Conservation (phyloP, 768 basidiomycete species). For the Agaricus blazei region DNA sequence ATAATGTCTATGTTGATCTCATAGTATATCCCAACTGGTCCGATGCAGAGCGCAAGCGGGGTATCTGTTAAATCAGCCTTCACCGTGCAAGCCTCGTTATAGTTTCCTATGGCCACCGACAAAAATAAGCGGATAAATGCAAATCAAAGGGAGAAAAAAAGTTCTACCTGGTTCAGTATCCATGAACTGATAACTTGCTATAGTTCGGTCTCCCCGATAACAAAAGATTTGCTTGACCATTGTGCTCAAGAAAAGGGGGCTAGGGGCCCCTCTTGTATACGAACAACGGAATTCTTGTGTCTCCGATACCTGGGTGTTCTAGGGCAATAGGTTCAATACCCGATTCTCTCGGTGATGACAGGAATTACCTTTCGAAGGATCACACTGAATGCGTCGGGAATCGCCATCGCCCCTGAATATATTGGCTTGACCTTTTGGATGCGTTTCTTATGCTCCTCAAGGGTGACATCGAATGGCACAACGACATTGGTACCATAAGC, state of each 20-base stretch:
- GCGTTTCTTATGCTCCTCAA: slow-evolving; percentile 37
- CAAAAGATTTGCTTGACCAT: neutral
- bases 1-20: slow-evolving; percentile 35
- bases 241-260: neutral
- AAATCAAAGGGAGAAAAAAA: neutral
- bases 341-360: neutral
- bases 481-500: slow-evolving; percentile 43
- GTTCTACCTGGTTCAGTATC: slow-evolving; percentile 1
- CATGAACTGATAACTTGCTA: neutral
- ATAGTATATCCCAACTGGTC: slow-evolving; percentile 21
- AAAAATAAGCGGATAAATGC: neutral
- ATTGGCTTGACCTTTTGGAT: slow-evolving; percentile 22
- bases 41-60: slow-evolving; percentile 15
- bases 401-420: slow-evolving; percentile 32
- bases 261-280: neutral
- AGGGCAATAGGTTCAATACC: neutral
- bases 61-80: slow-evolving; percentile 21
- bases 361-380: slow-evolving; percentile 36
- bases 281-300: slow-evolving; percentile 30
- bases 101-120: slow-evolving; percentile 18
- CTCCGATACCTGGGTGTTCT: slow-evolving; percentile 43
- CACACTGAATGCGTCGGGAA: slow-evolving; percentile 35
- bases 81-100: slow-evolving; percentile 23
- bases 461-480: slow-evolving; percentile 25
- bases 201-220: neutral